Conservation (phyloP, 352 stramenopile genomes). For the Phytophthora lateralis region DNA sequence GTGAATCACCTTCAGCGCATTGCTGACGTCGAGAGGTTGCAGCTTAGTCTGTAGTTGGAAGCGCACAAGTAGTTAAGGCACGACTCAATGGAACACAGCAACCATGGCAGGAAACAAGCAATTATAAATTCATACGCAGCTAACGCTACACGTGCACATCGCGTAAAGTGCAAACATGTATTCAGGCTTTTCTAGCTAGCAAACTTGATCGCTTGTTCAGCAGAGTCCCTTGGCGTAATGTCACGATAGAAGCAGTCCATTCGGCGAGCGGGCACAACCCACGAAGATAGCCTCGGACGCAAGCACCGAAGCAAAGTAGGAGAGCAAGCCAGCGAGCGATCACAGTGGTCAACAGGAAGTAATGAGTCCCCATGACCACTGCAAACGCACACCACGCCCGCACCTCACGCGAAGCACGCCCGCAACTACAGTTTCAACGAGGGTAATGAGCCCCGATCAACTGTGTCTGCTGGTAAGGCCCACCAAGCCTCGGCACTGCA, state of each 20-base stretch:
- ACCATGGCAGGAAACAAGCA: too few relatives aligned
- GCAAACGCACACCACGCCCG: too few relatives aligned
- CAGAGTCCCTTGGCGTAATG: too few relatives aligned
- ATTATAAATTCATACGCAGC: too few relatives aligned
- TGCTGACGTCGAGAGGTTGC: conserved; percentile 24
- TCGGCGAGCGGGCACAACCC: background rate
- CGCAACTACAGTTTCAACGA: conserved; percentile 28
- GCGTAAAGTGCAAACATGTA: background rate
- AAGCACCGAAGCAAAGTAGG: conserved; percentile 17
- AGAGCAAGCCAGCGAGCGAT: conserved; percentile 4
- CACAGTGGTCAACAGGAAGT: conserved; percentile 26
- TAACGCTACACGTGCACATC: background rate
- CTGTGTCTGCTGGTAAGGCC: conserved; percentile 23
- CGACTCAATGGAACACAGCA: too few relatives aligned
- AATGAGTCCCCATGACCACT: conserved; percentile 33
- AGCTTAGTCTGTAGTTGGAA: too few relatives aligned
- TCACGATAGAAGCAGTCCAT: background rate
- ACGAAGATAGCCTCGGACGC: conserved; percentile 2
- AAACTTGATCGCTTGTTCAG: too few relatives aligned
- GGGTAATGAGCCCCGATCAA: conserved; percentile 44
- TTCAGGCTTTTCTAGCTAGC: too few relatives aligned
- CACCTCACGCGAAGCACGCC: conserved; percentile 23
- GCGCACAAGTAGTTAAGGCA: too few relatives aligned
- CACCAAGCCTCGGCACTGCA: conserved; percentile 16
- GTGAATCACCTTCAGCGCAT: too few relatives aligned